Evolutionary conservation across 2,329 filamentous ascomycete species (phyloP).

Genomic region (Monilinia laxa): DNA sequence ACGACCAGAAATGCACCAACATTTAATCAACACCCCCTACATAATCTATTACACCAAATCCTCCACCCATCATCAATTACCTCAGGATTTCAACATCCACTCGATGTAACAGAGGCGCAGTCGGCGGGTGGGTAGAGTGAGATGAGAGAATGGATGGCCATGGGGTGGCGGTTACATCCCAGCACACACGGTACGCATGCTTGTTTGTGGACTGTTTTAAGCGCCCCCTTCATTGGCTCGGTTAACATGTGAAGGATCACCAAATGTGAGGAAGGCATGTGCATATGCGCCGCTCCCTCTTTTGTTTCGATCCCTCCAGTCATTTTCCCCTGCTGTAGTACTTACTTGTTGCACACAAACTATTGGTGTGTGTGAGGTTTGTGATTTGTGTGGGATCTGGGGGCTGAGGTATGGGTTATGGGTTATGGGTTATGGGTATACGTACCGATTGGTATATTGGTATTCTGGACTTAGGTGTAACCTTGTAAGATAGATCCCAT

Average conservation of each 20-base stretch:
- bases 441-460: not conserved
- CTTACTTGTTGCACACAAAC: not conserved
- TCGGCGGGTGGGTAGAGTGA: slow-evolving; percentile 8
- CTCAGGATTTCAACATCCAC: not conserved
- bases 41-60: slow-evolving; percentile 14
- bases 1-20: slow-evolving; percentile 1
- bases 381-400: not conserved
- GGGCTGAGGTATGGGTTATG: not conserved
- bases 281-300: slow-evolving; percentile 10
- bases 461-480: not conserved
- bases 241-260: slow-evolving; percentile 1
- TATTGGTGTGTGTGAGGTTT: not conserved
- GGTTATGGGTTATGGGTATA: no score
- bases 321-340: not conserved
- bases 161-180: not conserved
- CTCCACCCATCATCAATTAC: slow-evolving; percentile 8
- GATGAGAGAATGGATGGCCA: slow-evolving; percentile 4
- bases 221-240: slow-evolving; percentile 13
- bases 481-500: not conserved
- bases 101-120: slow-evolving; percentile 9
- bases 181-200: slow-evolving; percentile 3
- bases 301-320: not conserved
- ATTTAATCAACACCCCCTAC: slow-evolving; percentile 5
- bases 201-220: slow-evolving; percentile 13
- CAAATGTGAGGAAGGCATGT: not conserved